Percentiles rank a stretch among this genome's conserved stretches.
phyloP scores from a whole-genome alignment of 176 grass and related monocot species.

The Rhipidocladum racemiflorum region DNA sequence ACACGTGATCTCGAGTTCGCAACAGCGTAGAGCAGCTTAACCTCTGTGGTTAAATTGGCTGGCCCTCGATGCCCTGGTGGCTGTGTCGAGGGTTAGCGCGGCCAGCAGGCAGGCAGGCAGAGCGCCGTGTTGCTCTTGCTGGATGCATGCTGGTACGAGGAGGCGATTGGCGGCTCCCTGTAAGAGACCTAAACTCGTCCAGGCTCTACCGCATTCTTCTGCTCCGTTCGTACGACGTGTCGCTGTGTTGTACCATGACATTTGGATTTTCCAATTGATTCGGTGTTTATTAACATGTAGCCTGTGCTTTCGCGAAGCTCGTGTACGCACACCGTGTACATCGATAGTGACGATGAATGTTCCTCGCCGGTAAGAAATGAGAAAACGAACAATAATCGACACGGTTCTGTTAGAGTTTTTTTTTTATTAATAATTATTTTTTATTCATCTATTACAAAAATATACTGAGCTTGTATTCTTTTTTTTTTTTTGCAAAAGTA shows the following conservation, averaged over 20 bases:
- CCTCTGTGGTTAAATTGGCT: neutral
- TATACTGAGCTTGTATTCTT: too few species aligned
- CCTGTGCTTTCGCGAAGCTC: neutral
- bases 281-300: neutral
- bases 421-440: too few species aligned
- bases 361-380: neutral
- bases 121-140: neutral
- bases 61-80: neutral
- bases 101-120: neutral
- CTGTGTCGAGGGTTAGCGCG: neutral
- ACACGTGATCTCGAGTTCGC: slow-evolving; percentile 7
- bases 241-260: neutral
- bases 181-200: slow-evolving; percentile 11
- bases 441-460: too few species aligned
- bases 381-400: neutral
- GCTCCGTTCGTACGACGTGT: neutral
- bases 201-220: neutral
- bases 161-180: slow-evolving; percentile 20
- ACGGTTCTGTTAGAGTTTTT: too few species aligned
- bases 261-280: slow-evolving; percentile 8
- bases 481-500: too few species aligned
- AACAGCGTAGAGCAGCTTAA: slow-evolving; percentile 16
- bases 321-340: neutral
- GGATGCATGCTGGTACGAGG: neutral
- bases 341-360: neutral